Evolutionary conservation across 176 grass and related monocot genomes (phyloP), one percentile per base, ranked within the genome.

Genomic region (Bolboschoenus planiculmis): DNA sequence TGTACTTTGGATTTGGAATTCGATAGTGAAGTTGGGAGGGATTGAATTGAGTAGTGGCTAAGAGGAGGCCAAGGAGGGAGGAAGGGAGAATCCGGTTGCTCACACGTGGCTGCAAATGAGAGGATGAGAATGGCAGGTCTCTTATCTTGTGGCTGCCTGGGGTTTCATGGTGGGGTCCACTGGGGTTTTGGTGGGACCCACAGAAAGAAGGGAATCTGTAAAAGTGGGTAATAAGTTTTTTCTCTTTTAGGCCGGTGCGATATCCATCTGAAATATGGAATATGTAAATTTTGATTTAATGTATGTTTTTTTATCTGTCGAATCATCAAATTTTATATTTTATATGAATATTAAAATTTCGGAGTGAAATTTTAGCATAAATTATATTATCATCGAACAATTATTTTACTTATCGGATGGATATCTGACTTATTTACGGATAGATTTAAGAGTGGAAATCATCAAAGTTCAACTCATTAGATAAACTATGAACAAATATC

Each of bases 101-200:
- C 13, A 89, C 84, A 86, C 78, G 68, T 86, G 87, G 79, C 66
- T 42, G 44, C 1, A 83, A 78, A 53, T 83, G 58, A 79, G 87
- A 73, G 84, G 87, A 53, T 58, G 48, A 71, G 7, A 68, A 56
- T 0, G 30, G 31, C 35, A 18, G 24, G 78, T 71, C 35, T 36
- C 24, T 82, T 76, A 89, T 85, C 83, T 78, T 89, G 83, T 86
- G 79, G 83, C 20, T 26, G 58, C 63, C 42, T 68, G 63, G 31
- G 20, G 43, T 78, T 79, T 56, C 33, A 66, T 39, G 23, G 56
- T 60, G 54, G 79, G 80, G 58, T n/a, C 20, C 58, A 33, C 48
- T 13, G 50, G 29, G n/a, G 78, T 42, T 60, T 58, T 9, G 24
- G 63, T 76, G 83, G 87, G 82, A 4, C 63, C 82, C 13, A 27